Evolutionary conservation across 176 grass and related monocot genomes (phyloP).

Genomic region (Chloris gayana): DNA sequence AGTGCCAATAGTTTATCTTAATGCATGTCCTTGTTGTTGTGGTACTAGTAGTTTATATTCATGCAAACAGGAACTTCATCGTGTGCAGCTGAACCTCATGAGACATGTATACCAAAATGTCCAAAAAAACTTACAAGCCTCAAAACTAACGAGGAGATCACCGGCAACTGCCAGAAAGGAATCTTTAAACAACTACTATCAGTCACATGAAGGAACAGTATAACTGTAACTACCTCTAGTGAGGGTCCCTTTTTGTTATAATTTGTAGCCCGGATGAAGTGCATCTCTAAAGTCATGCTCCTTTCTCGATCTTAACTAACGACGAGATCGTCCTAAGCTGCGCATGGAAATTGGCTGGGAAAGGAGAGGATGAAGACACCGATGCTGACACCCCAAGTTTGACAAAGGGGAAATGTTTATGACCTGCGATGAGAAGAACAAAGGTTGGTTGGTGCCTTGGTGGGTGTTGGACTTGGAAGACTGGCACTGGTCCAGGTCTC

Average conservation of each 20-base stretch:
- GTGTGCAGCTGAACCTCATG: conserved; percentile 21
- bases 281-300: neutral
- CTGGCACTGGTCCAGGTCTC: conserved; percentile 39
- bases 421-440: conserved; percentile 30
- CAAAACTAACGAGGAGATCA: neutral
- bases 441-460: conserved; percentile 41
- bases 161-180: conserved; percentile 2
- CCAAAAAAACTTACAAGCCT: neutral
- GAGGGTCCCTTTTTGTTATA: conserved; percentile 19
- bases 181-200: conserved; percentile 9
- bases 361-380: conserved; percentile 15
- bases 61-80: conserved; percentile 23
- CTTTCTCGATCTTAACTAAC: conserved; percentile 11
- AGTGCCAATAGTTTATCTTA: neutral
- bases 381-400: conserved; percentile 21
- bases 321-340: conserved; percentile 19
- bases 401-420: conserved; percentile 12
- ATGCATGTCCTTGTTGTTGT: too few species aligned
- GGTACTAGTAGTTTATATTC: neutral
- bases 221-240: conserved; percentile 31
- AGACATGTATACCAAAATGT: neutral
- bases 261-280: conserved; percentile 15
- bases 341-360: conserved; percentile 16
- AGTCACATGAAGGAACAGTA: conserved; percentile 23
- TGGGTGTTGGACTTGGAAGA: conserved; percentile 39